These are phyloP conservation scores for Cymbidium sinense DNA, from an alignment of 106 monocot genomes.

Conservation along the genomic window DNA sequence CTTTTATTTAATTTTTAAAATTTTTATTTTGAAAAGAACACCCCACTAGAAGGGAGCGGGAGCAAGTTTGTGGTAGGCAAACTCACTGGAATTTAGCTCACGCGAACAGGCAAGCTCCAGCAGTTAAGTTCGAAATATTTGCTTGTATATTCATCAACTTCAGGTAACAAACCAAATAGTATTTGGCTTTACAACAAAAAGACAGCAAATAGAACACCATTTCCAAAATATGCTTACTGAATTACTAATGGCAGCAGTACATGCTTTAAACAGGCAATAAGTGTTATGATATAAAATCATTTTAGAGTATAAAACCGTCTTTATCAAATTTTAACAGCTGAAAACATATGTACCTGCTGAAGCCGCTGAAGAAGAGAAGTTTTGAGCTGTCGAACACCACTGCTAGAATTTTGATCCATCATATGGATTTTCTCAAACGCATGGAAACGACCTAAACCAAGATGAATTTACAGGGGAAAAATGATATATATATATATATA, in stretches of 20 bases:
- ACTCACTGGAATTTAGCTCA: not conserved
- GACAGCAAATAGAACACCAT: not conserved
- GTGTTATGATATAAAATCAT: not conserved
- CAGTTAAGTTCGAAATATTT: not conserved
- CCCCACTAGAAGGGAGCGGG: not conserved
- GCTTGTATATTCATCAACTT: constrained; percentile 3
- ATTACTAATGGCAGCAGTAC: not conserved
- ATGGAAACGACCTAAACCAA: constrained; percentile 62
- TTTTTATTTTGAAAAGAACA: not conserved
- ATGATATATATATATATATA: too few species aligned
- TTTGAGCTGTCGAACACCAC: constrained; percentile 78
- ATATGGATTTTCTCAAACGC: constrained; percentile 63
- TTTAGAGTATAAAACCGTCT: not conserved
- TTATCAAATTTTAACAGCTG: not conserved
- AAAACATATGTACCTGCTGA: constrained; percentile 40
- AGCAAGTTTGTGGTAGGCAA: not conserved
- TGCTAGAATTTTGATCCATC: constrained; percentile 50
- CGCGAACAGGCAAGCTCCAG: not conserved
- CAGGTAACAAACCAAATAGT: not conserved
- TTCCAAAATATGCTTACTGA: not conserved
- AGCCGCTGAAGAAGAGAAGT: constrained; percentile 69
- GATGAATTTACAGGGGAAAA: too few species aligned
- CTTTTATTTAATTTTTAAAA: not conserved
- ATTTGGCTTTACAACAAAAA: not conserved
- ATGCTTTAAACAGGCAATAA: not conserved